A percentile compares a stretch with the other conserved stretches of the same genome.
These are phyloP conservation scores for Wallacemonas collosoma DNA, from an alignment of 208 protist species.

Conservation along the genomic window DNA sequence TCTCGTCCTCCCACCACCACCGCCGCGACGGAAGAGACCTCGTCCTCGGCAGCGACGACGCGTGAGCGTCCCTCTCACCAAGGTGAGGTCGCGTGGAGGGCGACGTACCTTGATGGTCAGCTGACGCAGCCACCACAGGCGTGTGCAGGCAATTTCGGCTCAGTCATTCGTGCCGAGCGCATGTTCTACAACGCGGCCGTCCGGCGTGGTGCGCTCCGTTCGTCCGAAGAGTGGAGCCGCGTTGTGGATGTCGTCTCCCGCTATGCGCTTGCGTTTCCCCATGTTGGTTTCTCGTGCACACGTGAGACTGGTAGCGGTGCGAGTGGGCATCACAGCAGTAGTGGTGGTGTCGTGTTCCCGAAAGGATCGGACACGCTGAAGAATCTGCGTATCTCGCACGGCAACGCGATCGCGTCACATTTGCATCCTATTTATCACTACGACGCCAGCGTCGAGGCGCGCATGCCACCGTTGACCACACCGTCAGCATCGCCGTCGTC, in stretches of 20 bases:
- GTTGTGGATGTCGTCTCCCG: conserved; percentile 91
- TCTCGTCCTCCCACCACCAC: background rate
- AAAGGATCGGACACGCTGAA: conserved; percentile 59
- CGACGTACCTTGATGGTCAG: conserved; percentile 88
- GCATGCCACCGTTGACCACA: background rate
- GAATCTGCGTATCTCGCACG: conserved; percentile 78
- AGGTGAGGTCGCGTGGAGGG: conserved; percentile 49
- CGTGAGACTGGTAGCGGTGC: conserved; percentile 37
- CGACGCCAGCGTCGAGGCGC: conserved; percentile 15
- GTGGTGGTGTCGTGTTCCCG: conserved; percentile 50
- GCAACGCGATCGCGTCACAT: conserved; percentile 50
- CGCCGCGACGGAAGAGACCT: background rate
- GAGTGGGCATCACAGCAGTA: conserved; percentile 10
- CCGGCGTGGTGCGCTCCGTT: conserved; percentile 75
- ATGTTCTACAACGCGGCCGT: conserved; percentile 90
- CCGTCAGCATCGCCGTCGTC: background rate
- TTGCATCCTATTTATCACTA: conserved; percentile 59
- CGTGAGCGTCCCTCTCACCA: background rate
- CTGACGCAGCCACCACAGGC: conserved; percentile 86
- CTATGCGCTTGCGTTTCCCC: conserved; percentile 86
- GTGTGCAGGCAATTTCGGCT: conserved; percentile 84
- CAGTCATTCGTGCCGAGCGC: conserved; percentile 83
- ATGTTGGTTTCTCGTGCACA: conserved; percentile 72
- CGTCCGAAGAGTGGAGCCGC: conserved; percentile 92
- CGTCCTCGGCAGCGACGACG: background rate